These are phyloP conservation scores for Cercospora sp. DNA, from an alignment of 2,329 filamentous ascomycete genomes.

Conservation along the genomic window DNA sequence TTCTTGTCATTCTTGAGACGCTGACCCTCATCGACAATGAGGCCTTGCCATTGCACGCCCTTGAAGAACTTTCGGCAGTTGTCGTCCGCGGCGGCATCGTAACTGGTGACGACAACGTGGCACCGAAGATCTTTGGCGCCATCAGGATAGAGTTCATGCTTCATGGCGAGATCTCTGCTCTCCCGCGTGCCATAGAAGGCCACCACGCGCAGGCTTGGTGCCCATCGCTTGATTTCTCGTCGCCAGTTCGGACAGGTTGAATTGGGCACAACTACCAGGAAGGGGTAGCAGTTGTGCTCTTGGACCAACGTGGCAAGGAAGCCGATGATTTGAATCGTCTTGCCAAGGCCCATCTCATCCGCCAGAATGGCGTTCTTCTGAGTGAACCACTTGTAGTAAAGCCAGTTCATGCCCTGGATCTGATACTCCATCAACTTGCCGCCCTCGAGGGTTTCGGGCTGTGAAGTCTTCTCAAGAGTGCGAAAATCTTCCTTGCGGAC, in stretches of 20 bases:
- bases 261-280: constrained; percentile 90
- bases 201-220: constrained; percentile 81
- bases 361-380: constrained; percentile 86
- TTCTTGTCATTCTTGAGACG: constrained; percentile 91
- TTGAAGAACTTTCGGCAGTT: constrained; percentile 66
- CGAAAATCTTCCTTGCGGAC: constrained; percentile 67
- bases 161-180: constrained; percentile 72
- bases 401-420: constrained; percentile 89
- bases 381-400: constrained; percentile 84
- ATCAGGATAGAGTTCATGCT: constrained; percentile 80
- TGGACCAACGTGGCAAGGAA: constrained; percentile 69
- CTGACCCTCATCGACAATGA: constrained; percentile 94
- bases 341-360: constrained; percentile 97
- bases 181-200: constrained; percentile 80
- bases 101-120: constrained; percentile 92
- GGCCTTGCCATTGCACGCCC: constrained; percentile 75
- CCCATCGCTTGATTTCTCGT: constrained; percentile 92
- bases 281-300: constrained; percentile 76
- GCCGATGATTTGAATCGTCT: constrained; percentile 90
- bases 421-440: constrained; percentile 93
- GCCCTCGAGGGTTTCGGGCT: constrained; percentile 71
- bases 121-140: constrained; percentile 69
- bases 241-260: constrained; percentile 98
- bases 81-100: constrained; percentile 84
- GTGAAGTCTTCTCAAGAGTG: constrained; percentile 66